Evolutionary conservation across 371 early-diverging fungal genomes (phyloP).

Genomic region (Umbelopsis sp.): DNA sequence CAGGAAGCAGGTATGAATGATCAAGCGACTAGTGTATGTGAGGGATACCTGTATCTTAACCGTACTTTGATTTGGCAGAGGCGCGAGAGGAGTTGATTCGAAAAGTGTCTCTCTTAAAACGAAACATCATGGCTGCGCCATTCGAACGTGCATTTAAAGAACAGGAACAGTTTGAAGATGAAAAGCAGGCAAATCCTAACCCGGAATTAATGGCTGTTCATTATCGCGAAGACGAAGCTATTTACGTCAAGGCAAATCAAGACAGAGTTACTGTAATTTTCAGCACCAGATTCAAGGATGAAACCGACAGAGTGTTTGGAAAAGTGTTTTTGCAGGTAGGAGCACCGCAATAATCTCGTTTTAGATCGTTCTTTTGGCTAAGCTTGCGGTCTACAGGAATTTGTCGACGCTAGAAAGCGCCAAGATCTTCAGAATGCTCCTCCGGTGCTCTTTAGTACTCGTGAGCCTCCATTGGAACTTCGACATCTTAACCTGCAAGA

Average conservation of each 20-base stretch:
- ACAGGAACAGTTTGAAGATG: conserved; percentile 77
- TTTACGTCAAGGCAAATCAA: conserved; percentile 85
- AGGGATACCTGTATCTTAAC: neutral
- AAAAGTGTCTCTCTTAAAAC: conserved; percentile 86
- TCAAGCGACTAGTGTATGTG: neutral
- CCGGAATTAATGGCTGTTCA: conserved; percentile 85
- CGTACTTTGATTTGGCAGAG: conserved; percentile 24
- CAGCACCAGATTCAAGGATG: conserved; percentile 95
- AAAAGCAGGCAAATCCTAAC: conserved; percentile 56
- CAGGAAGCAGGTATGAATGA: conserved; percentile 63
- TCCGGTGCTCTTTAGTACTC: conserved; percentile 89
- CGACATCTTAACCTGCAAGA: conserved; percentile 79
- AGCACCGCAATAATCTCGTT: neutral
- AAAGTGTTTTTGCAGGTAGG: conserved; percentile 94
- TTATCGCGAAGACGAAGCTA: conserved; percentile 93
- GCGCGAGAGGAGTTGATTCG: conserved; percentile 72
- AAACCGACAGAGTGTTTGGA: conserved; percentile 93
- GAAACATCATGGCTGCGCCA: conserved; percentile 92
- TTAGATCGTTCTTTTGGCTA: neutral
- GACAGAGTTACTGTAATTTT: conserved; percentile 98
- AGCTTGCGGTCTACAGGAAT: conserved; percentile 72
- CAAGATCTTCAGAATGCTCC: conserved; percentile 93
- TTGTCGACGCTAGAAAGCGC: conserved; percentile 95
- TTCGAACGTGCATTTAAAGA: conserved; percentile 90
- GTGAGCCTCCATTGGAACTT: conserved; percentile 95